Percentiles rank a stretch among this genome's conserved stretches.
phyloP scores from a whole-genome alignment of 768 basidiomycete genomes.

The Phaffia australis region DNA sequence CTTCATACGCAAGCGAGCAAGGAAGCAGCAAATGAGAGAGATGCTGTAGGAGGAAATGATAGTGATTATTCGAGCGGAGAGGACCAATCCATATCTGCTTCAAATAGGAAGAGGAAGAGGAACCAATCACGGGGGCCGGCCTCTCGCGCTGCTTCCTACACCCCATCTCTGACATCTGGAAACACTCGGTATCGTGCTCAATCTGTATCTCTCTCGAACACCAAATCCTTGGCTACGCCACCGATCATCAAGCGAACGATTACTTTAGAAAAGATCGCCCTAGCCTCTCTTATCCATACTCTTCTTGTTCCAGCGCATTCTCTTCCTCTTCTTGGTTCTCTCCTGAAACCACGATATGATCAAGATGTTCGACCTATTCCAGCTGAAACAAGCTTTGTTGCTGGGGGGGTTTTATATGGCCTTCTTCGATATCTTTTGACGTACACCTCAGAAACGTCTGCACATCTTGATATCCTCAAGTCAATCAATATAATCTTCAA shows the following conservation, averaged over 20 bases:
- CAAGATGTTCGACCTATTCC: conserved; percentile 7
- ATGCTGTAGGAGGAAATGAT: conserved; percentile 10
- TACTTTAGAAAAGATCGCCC: conserved; percentile 57
- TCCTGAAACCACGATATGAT: conserved; percentile 47
- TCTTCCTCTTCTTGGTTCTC: conserved; percentile 50
- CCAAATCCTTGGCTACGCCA: background rate
- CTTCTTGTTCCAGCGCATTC: conserved; percentile 44
- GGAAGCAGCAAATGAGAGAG: background rate
- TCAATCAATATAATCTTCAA: conserved; percentile 59
- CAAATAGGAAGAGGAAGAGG: conserved; percentile 4
- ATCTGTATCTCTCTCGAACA: background rate
- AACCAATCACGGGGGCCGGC: background rate
- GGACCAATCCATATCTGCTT: background rate
- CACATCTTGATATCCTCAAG: conserved; percentile 63
- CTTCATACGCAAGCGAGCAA: no score
- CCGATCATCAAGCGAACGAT: conserved; percentile 21
- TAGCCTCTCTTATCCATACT: conserved; percentile 44
- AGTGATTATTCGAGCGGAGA: background rate
- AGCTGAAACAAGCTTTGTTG: conserved; percentile 24
- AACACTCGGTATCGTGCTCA: background rate
- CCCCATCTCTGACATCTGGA: background rate
- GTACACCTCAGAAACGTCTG: conserved; percentile 63
- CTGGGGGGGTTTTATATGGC: conserved; percentile 46
- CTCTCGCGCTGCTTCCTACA: background rate
- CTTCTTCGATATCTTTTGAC: conserved; percentile 53